Base-by-base conservation (phyloP, 2,329 filamentous ascomycete species). In the Exophiala dermatitidis region DNA sequence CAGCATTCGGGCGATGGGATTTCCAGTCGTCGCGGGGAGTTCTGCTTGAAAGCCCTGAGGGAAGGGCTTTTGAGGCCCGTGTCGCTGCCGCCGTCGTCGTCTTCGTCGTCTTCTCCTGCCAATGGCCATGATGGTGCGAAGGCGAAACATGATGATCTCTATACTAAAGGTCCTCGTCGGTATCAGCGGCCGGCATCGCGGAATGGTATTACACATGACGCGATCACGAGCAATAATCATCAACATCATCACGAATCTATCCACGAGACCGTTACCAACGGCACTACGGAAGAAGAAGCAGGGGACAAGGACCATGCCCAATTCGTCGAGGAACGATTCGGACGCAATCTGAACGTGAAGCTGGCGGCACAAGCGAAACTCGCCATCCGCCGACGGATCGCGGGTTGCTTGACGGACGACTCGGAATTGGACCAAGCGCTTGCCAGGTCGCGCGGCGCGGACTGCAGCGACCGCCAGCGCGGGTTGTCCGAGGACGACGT, bases 271-370 rank as follows among this genome's bases (percentile, higher is more conserved):
- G 19, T 19, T 19, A 19, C 19, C 33, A n/a, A 36, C 33, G 62
- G 36, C 50, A 44, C 32, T 48, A 59, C 31, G 60, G 56, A 12
- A 4, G 40, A 28, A 5, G 57, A 56, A 28, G 63, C 69, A 30
- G 75, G 78, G 48, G 70, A 73, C 5, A 71, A 82, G 10, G 90
- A 96, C 69, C 85, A 84, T 56, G 81, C 78, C 2, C 82, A 83
- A 33, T 97, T 95, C 63, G 81, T 98, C 1, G 93, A 98, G 69
- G 90, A 97, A 70, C 82, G 93, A 1, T 98, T 95, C 67, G 93
- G 93, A 9, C 81, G 93, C 43, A 97, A 97, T 62, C 77, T 98
- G 40, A 87, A 90, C 64, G 73, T 90, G 5, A 84, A 83, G 1
- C 80, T 94, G 53, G 85, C 90, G 2, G 78, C 82, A 41, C 85